Base-by-base conservation (phyloP, 2,329 filamentous ascomycete species). In the Chlorencoelia australis region DNA sequence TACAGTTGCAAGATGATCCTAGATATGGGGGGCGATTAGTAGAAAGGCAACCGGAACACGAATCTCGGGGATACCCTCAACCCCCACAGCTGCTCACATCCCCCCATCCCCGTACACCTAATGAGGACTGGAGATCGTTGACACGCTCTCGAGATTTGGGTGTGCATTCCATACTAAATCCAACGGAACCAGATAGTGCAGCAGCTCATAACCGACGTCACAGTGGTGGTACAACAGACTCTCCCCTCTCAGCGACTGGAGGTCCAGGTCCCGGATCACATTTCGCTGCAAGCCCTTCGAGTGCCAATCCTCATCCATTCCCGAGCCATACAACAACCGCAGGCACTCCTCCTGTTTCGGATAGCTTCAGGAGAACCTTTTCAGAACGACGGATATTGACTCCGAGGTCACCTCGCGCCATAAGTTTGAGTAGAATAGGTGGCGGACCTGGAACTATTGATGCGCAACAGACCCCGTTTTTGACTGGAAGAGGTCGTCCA, bases 401-500 rank as follows among this genome's bases (percentile, higher is more conserved):
- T 20, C 52, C 53, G 32, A 54, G 49, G 47, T 53, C 59, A 37
- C 62, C 75, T 26, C 67, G 73, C 42, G 62, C 68, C 17, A 60
- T 66, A 13, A 75, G 69, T 47, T 50, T 71, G 9, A 64, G 64
- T 20, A 46, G 68, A 22, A n/a, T n/a, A n/a, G 60, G 61, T 30
- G 57, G 58, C 20, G 55, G 60, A 0, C 64, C 63, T 13, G 63
- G 60, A 16, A 67, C 63, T 1, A 65, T 68, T 30, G 63, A 66
- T 52, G 65, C 67, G 6, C 62, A 67, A 30, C 59, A 64, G 40
- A 62, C 63, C 4, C 67, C 68, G 2, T 70, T 69, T 37, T 51
- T 66, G 9, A 56, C 59, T 7, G 58, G 61, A 6, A 56, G 59
- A 37, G 58, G 58, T 7, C 57, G 65, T 26, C 51, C 59, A 5